A percentile compares a stretch with the other conserved stretches of the same genome.
phyloP scores from a whole-genome alignment of 495 filamentous ascomycete species.

The Xylaria grammica region DNA sequence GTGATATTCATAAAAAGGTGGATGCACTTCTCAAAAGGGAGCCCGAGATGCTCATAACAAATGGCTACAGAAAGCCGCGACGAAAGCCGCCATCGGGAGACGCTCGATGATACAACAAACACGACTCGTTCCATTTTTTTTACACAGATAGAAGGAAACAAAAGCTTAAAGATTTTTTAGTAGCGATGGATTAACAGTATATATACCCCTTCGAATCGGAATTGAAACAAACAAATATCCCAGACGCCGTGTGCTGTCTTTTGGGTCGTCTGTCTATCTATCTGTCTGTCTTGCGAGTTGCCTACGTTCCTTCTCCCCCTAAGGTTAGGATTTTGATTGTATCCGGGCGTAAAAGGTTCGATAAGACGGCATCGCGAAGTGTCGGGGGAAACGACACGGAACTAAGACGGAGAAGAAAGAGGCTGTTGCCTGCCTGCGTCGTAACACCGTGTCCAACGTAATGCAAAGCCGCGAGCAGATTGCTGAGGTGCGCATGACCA shows the following conservation, averaged over 20 bases:
- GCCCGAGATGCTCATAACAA: background rate
- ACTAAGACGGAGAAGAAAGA: too few species aligned
- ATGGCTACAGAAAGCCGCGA: background rate
- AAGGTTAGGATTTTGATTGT: too few species aligned
- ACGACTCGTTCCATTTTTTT: background rate
- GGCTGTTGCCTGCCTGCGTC: too few species aligned
- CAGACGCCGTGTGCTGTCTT: background rate
- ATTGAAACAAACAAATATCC: conserved; percentile 8
- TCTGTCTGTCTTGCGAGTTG: background rate
- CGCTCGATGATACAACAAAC: background rate
- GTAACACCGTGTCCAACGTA: too few species aligned
- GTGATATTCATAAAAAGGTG: background rate
- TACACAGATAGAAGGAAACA: background rate
- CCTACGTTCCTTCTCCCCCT: background rate
- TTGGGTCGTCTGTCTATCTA: background rate
- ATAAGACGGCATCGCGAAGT: too few species aligned
- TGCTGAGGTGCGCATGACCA: background rate
- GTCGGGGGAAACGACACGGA: too few species aligned
- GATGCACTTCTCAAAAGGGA: background rate
- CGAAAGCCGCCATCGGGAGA: background rate
- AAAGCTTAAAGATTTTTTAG: background rate
- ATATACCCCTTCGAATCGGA: conserved; percentile 18
- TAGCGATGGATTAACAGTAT: conserved; percentile 23
- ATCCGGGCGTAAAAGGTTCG: too few species aligned
- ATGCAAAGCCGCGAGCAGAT: background rate